Evolutionary conservation across 164 flowering plant species (phyloP), one percentile per base, ranked within the genome.

Genomic region (Stephania cephalantha): DNA sequence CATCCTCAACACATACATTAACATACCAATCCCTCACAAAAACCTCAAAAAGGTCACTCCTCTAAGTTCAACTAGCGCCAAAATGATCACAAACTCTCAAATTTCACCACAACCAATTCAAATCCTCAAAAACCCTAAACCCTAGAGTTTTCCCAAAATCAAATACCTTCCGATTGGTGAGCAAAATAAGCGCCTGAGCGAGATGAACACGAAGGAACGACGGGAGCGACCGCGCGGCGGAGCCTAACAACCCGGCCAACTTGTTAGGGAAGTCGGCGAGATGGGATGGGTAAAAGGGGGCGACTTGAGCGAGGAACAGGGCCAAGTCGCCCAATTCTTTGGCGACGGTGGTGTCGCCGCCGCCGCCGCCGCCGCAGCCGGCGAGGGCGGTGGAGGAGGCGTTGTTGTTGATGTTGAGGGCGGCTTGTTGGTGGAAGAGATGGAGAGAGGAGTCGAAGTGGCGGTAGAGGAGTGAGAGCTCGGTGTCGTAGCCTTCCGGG

Each of bases 401-500:
- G 42, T 35, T 35, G 42, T 35, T 35, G 64, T 85, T 71, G 84
- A 85, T 83, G 67, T 76, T 86, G 70, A 90, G 72, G 15, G 90
- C 86, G 1, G 92, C 86, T 70, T 91, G 93, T 68, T 93, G 93
- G 52, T 83, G 77, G 85, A 89, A 91, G 68, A 90, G 87, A 11
- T 87, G 85, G 73, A 91, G 85, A 11, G 92, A 87, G 1, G 98
- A 84, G 53, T 85, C 85, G 82, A 93, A 93, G 76, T 88, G 96
- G 77, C 80, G 77, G 84, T 89, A 83, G 15, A 91, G 53, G 8
- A 86, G 88, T 7, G 9, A 18, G 35, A 93, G 89, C 83, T 95
- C 99, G 35, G 90, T 68, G 48, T 79, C 86, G 81, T 95, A 93
- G 29, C 99, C 92, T 73, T 95, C 93, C 0, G 98, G 96, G 73